These are phyloP conservation scores for Cyclotella kingstonii DNA, from an alignment of 108 stramenopile genomes.

Conservation along the genomic window DNA sequence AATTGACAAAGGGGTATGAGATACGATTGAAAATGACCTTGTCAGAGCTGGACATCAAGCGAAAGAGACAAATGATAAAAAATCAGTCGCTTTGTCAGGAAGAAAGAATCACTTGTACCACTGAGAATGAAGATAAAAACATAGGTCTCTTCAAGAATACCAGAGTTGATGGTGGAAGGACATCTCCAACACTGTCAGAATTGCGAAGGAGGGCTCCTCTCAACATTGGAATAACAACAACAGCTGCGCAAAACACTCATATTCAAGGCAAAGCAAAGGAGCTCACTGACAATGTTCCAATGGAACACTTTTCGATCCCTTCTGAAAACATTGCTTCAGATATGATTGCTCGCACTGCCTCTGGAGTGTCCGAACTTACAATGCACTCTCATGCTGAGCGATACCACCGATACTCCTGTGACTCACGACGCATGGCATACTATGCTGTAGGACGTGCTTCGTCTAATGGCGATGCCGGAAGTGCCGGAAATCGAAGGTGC, in stretches of 20 bases:
- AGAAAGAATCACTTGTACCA: not conserved
- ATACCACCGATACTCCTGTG: constrained; percentile 25
- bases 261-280: not conserved
- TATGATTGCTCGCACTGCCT: constrained; percentile 58
- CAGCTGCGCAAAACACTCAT: not conserved
- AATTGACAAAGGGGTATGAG: constrained; percentile 13
- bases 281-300: not conserved
- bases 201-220: not conserved
- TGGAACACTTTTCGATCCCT: not conserved
- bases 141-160: too few relatives aligned
- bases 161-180: not conserved
- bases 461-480: constrained; percentile 16
- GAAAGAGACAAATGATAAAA: constrained; percentile 1
- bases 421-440: constrained; percentile 80
- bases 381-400: constrained; percentile 62
- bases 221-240: not conserved
- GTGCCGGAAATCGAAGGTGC: constrained; percentile 74
- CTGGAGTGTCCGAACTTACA: constrained; percentile 80
- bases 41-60: constrained; percentile 8
- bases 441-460: constrained; percentile 77
- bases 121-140: not conserved
- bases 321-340: not conserved
- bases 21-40: constrained; percentile 26
- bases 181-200: not conserved
- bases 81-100: not conserved